These are phyloP conservation scores for Drechslerella stenobrocha DNA, from an alignment of 2,329 filamentous ascomycete genomes.

Conservation along the genomic window DNA sequence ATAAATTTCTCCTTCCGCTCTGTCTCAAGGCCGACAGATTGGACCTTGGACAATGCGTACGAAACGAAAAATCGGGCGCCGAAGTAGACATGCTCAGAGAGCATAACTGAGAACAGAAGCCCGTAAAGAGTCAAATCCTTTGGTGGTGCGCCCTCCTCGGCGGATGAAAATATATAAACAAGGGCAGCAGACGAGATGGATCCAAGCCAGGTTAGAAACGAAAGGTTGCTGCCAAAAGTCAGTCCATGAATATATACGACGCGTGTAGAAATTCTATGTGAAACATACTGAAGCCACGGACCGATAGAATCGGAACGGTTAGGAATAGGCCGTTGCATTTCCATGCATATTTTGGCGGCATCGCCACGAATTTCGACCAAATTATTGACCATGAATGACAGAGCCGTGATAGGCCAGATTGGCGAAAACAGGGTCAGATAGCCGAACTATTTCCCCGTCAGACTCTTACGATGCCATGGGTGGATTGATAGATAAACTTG, in stretches of 20 bases:
- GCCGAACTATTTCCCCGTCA: slow-evolving; percentile 60
- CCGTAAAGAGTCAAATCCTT: slow-evolving; percentile 76
- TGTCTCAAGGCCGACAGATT: slow-evolving; percentile 82
- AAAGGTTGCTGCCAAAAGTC: slow-evolving; percentile 61
- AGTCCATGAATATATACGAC: slow-evolving; percentile 2
- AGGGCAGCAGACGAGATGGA: slow-evolving; percentile 84
- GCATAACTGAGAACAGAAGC: slow-evolving; percentile 76
- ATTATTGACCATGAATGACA: slow-evolving; percentile 90
- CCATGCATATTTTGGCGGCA: slow-evolving; percentile 87
- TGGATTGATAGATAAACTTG: slow-evolving; percentile 52
- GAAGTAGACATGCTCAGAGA: slow-evolving; percentile 90
- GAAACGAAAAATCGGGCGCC: slow-evolving; percentile 72
- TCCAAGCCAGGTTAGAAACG: slow-evolving; percentile 91
- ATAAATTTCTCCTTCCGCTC: slow-evolving; percentile 79
- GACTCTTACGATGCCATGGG: slow-evolving; percentile 12
- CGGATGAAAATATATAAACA: slow-evolving; percentile 81
- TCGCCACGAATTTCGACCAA: slow-evolving; percentile 94
- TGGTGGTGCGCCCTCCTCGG: slow-evolving; percentile 68
- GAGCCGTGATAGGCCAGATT: slow-evolving; percentile 88
- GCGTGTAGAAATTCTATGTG: background rate
- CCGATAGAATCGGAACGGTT: slow-evolving; percentile 92
- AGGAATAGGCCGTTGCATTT: slow-evolving; percentile 85
- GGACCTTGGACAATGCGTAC: slow-evolving; percentile 74
- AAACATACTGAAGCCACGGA: slow-evolving; percentile 71
- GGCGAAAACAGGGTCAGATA: slow-evolving; percentile 90